Base-by-base conservation (phyloP, 306 rosid species). In the Ormosia emarginata region DNA sequence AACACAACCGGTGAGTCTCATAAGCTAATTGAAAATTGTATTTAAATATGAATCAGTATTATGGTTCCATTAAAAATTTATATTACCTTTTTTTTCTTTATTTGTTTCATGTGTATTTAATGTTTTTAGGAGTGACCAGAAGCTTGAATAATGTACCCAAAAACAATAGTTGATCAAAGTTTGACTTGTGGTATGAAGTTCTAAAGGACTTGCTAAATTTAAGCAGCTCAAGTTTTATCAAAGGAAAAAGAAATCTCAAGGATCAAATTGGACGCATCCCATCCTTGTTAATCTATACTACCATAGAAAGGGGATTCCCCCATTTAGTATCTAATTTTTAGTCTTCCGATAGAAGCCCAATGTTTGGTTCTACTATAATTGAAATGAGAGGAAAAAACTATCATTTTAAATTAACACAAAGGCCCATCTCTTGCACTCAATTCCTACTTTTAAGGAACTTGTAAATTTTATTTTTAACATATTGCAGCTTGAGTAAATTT, bases 1-100 rank as follows among this genome's bases (percentile, higher is more conserved):
- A 86, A 85, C 95, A 79, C 98, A 95, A 81, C 97, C 90, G 89
- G 97, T 90, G n/a, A 80, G 88, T 81, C 39, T 24, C 46, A 41
- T 77, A 55, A 39, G 59, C 79, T 69, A 50, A 66, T 62, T 59
- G 74, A 72, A 33, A 57, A 41, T 52, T 77, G 37, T 32, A 58
- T 74, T 71, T 71, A 78, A 52, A 40, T 46, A 3, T 34, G 7
- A 66, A 24, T 10, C 66, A 56, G 33, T 64, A 33, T 65, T 59
- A 57, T 72, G 53, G 58, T 77, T 70, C 47, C 74, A 15, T 64
- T 24, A 24, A 62, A 76, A 64, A 24, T 24, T 24, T 24, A 24
- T 24, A 1, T 0, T 10, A 24, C 53, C 24, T 6, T 33, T 3
- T 11, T 53, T 79, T 57, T 29, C 18, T 17, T 53, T 24, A 24